Evolutionary conservation across 2,329 filamentous ascomycete genomes (phyloP), one percentile per base, ranked within the genome.

Genomic region (Ophioceras dolichostomum): DNA sequence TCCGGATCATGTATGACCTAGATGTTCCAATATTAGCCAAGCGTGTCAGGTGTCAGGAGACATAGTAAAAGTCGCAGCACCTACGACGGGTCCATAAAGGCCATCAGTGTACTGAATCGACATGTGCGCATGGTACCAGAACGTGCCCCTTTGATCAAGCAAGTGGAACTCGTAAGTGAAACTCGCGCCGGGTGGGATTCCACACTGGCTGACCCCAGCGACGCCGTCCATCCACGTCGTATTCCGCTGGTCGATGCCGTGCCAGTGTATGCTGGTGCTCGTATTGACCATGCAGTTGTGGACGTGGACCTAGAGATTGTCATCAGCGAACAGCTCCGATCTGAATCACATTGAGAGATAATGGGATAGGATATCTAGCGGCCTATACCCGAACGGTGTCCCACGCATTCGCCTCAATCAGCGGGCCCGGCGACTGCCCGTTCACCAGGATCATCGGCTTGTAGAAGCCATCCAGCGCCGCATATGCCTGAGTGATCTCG

Each of bases 181-280:
- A 2, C 56, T 66, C 8, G 56, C 52, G 0, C 72, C 74, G 0
- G 76, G 65, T 2, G 68, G 62, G 14, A 82, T 73, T 1, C 62
- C 61, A 45, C 73, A 78, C 47, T 79, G 79, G 1, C 67, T 73
- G 8, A 81, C 67, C 27, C 69, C 71, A 0, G 65, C 58, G 2
- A 77, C 68, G 3, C 79, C 79, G 47, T 84, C 79, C 73, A 82
- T 79, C 43, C 72, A 67, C 16, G 66, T 75, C 0, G 72, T 73
- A 26, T 71, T 70, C 43, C 70, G 70, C 55, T 81, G 76, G 46
- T 71, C 73, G 43, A 83, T 62, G 14, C 79, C 79, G 48, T 84
- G 79, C 59, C 77, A 84, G 48, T 84, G 79, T 12, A 83, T 61
- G 33, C 68, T 67, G 2, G 78, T 74, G 38, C 52, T 58, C 32